Evolutionary conservation across 106 monocot species (phyloP), one percentile per base, ranked within the genome.

Genomic region (Platanthera zijinensis): DNA sequence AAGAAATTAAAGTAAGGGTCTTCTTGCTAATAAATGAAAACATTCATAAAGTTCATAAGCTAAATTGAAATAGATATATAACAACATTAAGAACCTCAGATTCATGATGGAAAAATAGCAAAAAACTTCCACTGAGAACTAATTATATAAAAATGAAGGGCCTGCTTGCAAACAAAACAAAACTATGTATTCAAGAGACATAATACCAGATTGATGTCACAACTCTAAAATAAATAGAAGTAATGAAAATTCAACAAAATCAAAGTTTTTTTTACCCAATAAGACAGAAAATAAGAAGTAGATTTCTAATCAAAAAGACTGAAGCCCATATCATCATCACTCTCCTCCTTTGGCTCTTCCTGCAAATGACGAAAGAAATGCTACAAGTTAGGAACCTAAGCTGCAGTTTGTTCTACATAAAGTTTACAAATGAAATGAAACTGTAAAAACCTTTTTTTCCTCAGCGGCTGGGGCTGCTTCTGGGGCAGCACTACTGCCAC

Each of bases 241-340:
- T 11, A 30, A 10, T 32, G 32, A 32, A 5, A 19, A 66, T 7
- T 10, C 30, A 11, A 32, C 10, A 5, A 66, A 66, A 0, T 32
- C 25, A 66, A 1, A 10, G 66, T 66, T 30, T 66, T 66, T 66
- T 66, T 66, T 66, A 32, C 17, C 32, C 1, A 66, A 18, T 30
- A 66, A 66, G 17, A 14, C 11, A 66, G 28, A 22, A 21, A 10
- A 70, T 51, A 0, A 72, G 22, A 72, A 72, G 51, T 48, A 5
- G 51, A 18, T 50, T 51, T 72, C 51, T 78, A 78, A n/a, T 78
- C 78, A 70, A 78, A 78, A 19, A 78, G 70, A 62, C 69, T 69
- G 78, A 78, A 78, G 13, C 78, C 78, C 78, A 78, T 78, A 62
- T 78, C 78, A 30, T 78, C 78, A 47, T 78, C 78, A 8, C 78